Base-by-base conservation (phyloP, 768 basidiomycete genomes). In the Lentinus brumalis region DNA sequence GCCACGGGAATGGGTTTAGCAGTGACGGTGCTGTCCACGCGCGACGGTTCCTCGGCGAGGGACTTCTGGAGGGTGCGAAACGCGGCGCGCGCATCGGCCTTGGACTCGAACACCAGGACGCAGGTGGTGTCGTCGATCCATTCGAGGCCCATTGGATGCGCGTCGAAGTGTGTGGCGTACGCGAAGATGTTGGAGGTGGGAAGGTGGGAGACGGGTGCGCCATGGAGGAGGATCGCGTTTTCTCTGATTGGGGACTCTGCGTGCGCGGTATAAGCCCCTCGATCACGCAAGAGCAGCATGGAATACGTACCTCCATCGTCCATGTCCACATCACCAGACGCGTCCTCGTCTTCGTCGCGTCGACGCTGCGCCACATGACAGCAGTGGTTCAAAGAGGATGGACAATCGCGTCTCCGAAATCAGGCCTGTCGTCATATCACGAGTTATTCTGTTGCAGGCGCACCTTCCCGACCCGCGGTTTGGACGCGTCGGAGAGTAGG, bases 61-160 rank as follows among this genome's bases (percentile, higher is more conserved):
- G 79, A 74, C 70, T 86, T 87, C 65, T 80, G 80, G 16, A 92
- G 78, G 21, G 68, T 69, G 11, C 76, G 73, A 64, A 81, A 79
- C 2, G 83, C 87, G 1, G 74, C 66, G 29, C 81, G 79, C 12
- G 91, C 91, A 12, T 78, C 72, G 40, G 75, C 61, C 53, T 79
- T 83, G 41, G 83, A 80, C 32, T 81, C 74, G 69, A 92, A 94
- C 45, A 94, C 88, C 53, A 94, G 77, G 4, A 94, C 81, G 66
- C 91, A 93, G 29, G 89, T 92, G 26, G 78, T 87, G 74, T 94
- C 92, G 71, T 92, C 86, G 18, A 94, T 81, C 92, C 92, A 94
- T 75, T 94, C 92, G 8, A 94, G 76, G 8, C 82, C 92, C 63
- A 91, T 80, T 0, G 92, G 92, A 18, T 82, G 78, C 0, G 86